phyloP scores from a whole-genome alignment of 495 filamentous ascomycete species.

The Penicillium ochrochloron region DNA sequence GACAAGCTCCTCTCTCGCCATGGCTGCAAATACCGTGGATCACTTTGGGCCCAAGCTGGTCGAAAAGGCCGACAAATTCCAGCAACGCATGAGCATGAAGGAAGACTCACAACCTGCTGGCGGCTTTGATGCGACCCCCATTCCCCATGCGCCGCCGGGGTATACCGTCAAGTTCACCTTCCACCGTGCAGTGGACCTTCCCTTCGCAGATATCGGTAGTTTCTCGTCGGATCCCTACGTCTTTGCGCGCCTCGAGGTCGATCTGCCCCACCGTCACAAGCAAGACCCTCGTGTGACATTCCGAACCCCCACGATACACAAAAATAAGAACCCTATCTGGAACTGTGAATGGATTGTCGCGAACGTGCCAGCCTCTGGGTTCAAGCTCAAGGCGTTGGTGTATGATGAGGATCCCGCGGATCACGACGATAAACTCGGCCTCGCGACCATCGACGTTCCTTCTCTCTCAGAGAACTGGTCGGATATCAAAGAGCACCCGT shows the following conservation, averaged over 20 bases:
- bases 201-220: slow-evolving; percentile 76
- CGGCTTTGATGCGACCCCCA: slow-evolving; percentile 77
- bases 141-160: slow-evolving; percentile 72
- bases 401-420: slow-evolving; percentile 90
- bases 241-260: slow-evolving; percentile 65
- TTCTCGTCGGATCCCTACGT: slow-evolving; percentile 87
- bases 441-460: slow-evolving; percentile 68
- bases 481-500: slow-evolving; percentile 67
- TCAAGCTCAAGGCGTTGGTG: slow-evolving; percentile 76
- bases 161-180: slow-evolving; percentile 88
- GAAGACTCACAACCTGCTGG: slow-evolving; percentile 61
- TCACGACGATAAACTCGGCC: slow-evolving; percentile 86
- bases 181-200: slow-evolving; percentile 77
- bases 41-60: slow-evolving; percentile 55
- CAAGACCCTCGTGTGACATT: slow-evolving; percentile 73
- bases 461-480: slow-evolving; percentile 65
- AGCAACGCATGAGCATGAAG: slow-evolving; percentile 50
- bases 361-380: slow-evolving; percentile 79
- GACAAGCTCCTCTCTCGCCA: slow-evolving; percentile 13
- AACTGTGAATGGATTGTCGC: slow-evolving; percentile 85
- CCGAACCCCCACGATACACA: slow-evolving; percentile 76
- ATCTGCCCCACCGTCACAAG: slow-evolving; percentile 73
- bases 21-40: slow-evolving; percentile 37
- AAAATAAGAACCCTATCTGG: slow-evolving; percentile 75
- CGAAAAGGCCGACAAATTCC: slow-evolving; percentile 61